A percentile compares a stretch with the other conserved stretches of the same genome.
Evolutionary conservation across 495 filamentous ascomycete genomes (phyloP).

Genomic region (Xylaria nigripes): DNA sequence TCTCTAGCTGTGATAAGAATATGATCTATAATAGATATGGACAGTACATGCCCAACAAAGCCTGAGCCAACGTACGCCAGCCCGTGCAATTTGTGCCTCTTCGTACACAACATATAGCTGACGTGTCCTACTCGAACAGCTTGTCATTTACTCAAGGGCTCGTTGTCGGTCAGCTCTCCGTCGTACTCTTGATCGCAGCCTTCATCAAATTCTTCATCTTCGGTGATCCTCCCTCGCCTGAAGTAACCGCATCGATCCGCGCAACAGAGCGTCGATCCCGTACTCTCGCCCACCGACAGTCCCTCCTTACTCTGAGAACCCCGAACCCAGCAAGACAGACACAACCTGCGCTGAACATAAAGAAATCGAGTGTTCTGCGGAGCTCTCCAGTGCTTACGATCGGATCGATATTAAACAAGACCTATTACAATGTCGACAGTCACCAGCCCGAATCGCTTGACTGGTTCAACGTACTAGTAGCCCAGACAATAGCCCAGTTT

Average conservation of each 20-base stretch:
- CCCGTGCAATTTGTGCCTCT: constrained; percentile 8
- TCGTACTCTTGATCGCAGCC: constrained; percentile 78
- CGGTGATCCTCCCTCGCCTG: constrained; percentile 79
- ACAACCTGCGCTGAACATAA: constrained; percentile 52
- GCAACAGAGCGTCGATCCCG: constrained; percentile 59
- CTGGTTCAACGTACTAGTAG: constrained; percentile 98
- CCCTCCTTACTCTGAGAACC: constrained; percentile 49
- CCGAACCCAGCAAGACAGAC: constrained; percentile 33
- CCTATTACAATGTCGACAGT: constrained; percentile 92
- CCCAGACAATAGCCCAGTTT: constrained; percentile 94
- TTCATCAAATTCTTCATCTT: constrained; percentile 99
- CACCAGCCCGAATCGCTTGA: constrained; percentile 98
- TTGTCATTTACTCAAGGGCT: constrained; percentile 90
- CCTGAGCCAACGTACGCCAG: constrained; percentile 38
- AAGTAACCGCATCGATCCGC: constrained; percentile 57
- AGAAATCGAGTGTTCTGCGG: constrained; percentile 67
- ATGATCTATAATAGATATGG: constrained; percentile 24
- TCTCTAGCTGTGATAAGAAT: not conserved
- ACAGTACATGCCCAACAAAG: constrained; percentile 36
- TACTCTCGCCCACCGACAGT: constrained; percentile 59
- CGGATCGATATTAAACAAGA: constrained; percentile 87
- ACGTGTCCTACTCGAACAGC: constrained; percentile 32
- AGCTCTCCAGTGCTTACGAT: constrained; percentile 59
- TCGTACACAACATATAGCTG: constrained; percentile 4
- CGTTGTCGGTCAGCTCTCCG: constrained; percentile 83